Evolutionary conservation across 805 yeast genomes (phyloP), one percentile per base, ranked within the genome.

Genomic region (Schwanniomyces vanrijiae): DNA sequence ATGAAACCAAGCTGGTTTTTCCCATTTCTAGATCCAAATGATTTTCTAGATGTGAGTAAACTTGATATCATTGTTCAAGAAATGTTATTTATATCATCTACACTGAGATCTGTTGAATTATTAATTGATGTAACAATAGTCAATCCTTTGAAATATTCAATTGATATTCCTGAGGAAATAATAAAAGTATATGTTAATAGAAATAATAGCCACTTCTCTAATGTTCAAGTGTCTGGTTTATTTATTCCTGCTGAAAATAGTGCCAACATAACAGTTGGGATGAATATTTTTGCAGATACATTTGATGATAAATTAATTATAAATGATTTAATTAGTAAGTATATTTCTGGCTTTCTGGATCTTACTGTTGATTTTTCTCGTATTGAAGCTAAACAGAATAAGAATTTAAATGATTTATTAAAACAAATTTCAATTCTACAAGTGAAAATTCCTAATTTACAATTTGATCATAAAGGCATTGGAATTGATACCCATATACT

Each of bases 271-370:
- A 38, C 41, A n/a, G 4, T 24, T 22, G 29, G 20, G 2, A 13
- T 24, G 14, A 24, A 9, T 3, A 19, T 38, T 6, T 22, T 24
- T 22, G 14, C 10, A 13, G 20, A 22, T 19, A 7, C 29, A 13
- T 5, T 24, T 24, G 16, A 22, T 24, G 31, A 38, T 38, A 38
- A 16, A 16, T 16, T 35, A 11, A 21, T 22, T 11, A 48, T 73
- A 10, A 73, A 73, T 28, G 57, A 58, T 13, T 51, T 76, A 39
- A 24, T 76, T 10, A 73, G 80, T 28, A 57, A 59, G 4, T 68
- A 64, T 38, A 55, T 75, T 1, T 75, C 80, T 0, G 76, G 76
- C 4, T 28, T 22, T 16, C 29, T 24, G 14, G 34, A 40, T 21
- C 21, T 78, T 1, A 33, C 24, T 3, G 46, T 73, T 4, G 59